Base-by-base conservation (phyloP, 2,329 filamentous ascomycete species). In the Fusarium sterilihyphosum region DNA sequence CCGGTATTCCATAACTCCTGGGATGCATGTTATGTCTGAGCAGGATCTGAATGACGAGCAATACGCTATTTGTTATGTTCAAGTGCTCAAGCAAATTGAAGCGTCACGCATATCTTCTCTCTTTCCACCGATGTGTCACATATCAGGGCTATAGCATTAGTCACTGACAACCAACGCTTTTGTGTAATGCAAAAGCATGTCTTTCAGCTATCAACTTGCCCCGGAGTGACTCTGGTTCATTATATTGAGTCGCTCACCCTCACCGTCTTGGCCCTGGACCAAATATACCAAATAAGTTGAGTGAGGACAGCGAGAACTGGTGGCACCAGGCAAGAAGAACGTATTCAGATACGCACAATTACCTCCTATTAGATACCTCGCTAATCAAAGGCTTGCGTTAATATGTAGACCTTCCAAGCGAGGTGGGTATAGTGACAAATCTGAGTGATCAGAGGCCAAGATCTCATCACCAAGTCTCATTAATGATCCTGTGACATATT, bases 1-100 rank as follows among this genome's bases (percentile, higher is more conserved):
- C 60, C 58, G 62, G 31, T 33, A 46, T 54, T 57, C 64, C 61
- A 57, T 62, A 62, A 60, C 59, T 65, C 58, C 41, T 59, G 62
- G 61, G 26, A 43, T 57, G 47, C 50, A 54, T 52, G 22, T 58
- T 29, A 59, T 59, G 65, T 62, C 62, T 69, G 49, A 53, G 61
- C 24, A 20, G 24, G 11, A 17, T 12, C 24, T 38, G 24, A 29
- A 54, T 54, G 33, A 22, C 16, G 24, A 17, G 24, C 11, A 54
- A 54, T 20, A n/a, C 3, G 14, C 14, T 26, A n/a, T 38, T 20
- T 29, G 11, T 18, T 40, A 13, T 17, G 17, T 38, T 40, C 24
- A n/a, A 29, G 24, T 22, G 17, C 10, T 22, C 20, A 13, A 29
- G 17, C 18, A 17, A 29, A 18, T 29, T 29, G 20, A n/a, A 26